Percentiles rank a stretch among this genome's conserved stretches.
phyloP scores from a whole-genome alignment of 1,284 basidiomycete species.

The Rhodotorula sp. region DNA sequence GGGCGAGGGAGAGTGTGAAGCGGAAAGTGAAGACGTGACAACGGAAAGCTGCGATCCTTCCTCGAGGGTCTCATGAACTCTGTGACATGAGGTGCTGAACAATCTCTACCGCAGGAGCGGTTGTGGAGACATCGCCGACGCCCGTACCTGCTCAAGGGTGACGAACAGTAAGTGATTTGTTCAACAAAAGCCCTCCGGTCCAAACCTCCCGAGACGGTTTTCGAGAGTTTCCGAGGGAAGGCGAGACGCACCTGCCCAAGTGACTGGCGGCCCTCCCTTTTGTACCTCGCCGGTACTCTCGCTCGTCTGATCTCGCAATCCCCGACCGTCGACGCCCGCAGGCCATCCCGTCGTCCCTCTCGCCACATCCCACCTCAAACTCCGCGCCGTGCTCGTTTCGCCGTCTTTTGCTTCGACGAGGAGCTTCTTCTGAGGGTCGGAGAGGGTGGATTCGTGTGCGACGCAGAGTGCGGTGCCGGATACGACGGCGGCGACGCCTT shows the following conservation, averaged over 20 bases:
- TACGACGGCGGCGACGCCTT: constrained; percentile 9
- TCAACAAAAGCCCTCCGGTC: background rate
- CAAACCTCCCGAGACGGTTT: constrained; percentile 1
- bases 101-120: background rate
- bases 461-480: constrained; percentile 17
- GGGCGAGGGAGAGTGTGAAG: too few species aligned
- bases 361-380: constrained; percentile 13
- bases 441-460: constrained; percentile 9
- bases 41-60: too few species aligned
- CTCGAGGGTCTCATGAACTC: background rate
- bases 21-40: too few species aligned
- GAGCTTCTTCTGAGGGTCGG: constrained; percentile 16
- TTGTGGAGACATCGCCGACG: constrained; percentile 7
- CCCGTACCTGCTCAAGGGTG: constrained; percentile 5
- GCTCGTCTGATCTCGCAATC: constrained; percentile 1
- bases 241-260: background rate
- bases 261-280: background rate
- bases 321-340: constrained; percentile 1
- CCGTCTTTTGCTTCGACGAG: background rate
- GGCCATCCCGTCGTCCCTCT: constrained; percentile 13
- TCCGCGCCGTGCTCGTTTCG: background rate
- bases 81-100: background rate
- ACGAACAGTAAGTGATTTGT: background rate
- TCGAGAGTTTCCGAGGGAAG: background rate
- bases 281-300: background rate